phyloP scores from a whole-genome alignment of 768 basidiomycete genomes.

The Xanthoconium stramineum region DNA sequence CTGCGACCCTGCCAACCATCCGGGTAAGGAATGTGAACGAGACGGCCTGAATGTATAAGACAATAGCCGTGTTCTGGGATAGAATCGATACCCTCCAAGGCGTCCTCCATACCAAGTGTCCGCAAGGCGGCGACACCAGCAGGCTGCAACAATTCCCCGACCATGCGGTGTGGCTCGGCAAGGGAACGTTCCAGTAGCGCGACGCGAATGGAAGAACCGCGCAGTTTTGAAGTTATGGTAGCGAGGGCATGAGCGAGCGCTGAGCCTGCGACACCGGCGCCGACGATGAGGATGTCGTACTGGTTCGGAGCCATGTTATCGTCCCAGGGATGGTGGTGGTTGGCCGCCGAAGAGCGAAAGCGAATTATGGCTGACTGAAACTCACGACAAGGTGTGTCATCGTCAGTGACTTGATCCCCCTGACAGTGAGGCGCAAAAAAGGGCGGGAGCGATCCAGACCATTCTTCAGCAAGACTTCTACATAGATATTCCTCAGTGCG shows the following conservation, averaged over 20 bases:
- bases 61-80: conserved; percentile 84
- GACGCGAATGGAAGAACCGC: conserved; percentile 63
- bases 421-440: no score
- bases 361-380: no score
- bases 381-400: no score
- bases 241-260: conserved; percentile 86
- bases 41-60: conserved; percentile 56
- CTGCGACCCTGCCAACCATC: conserved; percentile 65
- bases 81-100: conserved; percentile 86
- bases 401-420: no score
- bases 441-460: no score
- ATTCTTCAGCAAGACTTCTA: no score
- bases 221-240: conserved; percentile 39
- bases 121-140: conserved; percentile 78
- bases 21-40: conserved; percentile 90
- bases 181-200: conserved; percentile 89
- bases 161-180: conserved; percentile 91
- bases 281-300: conserved; percentile 86
- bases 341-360: neutral
- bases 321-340: neutral
- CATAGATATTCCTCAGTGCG: no score
- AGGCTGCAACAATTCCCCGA: conserved; percentile 95
- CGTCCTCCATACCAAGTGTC: conserved; percentile 70
- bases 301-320: conserved; percentile 16
- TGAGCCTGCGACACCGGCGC: conserved; percentile 87